Conservation (phyloP, 2,329 filamentous ascomycete species). For the Thielaviopsis euricoi region DNA sequence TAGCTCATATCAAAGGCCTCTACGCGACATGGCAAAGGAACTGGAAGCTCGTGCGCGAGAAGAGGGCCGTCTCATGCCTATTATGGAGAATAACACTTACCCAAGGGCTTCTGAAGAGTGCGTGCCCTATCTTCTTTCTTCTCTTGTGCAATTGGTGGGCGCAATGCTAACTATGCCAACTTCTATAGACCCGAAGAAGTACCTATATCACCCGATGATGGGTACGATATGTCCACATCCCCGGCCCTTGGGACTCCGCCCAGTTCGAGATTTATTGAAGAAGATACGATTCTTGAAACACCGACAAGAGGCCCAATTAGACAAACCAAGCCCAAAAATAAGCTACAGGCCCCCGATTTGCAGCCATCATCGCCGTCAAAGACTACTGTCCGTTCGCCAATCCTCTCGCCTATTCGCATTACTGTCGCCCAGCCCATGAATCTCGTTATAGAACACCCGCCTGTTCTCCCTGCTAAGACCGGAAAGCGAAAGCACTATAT, state of each 20-base stretch:
- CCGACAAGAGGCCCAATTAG: slow-evolving; percentile 6
- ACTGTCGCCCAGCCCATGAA: not conserved
- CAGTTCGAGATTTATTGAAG: slow-evolving; percentile 40
- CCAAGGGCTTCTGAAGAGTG: slow-evolving; percentile 54
- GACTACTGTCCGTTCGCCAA: not conserved
- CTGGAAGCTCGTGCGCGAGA: slow-evolving; percentile 32
- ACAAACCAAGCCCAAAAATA: slow-evolving; percentile 2
- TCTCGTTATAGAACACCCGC: not conserved
- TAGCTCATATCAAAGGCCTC: slow-evolving; percentile 38
- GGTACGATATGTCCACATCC: slow-evolving; percentile 37
- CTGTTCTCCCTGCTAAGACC: not conserved
- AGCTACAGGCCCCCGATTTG: not conserved
- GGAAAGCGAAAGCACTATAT: slow-evolving; percentile 9
- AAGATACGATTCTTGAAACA: slow-evolving; percentile 20
- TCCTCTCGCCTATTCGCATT: not conserved
- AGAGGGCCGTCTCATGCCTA: slow-evolving; percentile 45
- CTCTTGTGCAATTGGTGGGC: not conserved
- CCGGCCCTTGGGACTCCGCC: slow-evolving; percentile 53
- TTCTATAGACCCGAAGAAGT: slow-evolving; percentile 2
- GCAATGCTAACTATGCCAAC: not conserved
- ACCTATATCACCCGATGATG: slow-evolving; percentile 12
- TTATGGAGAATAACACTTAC: slow-evolving; percentile 52
- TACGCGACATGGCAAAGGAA: slow-evolving; percentile 39
- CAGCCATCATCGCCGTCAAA: not conserved
- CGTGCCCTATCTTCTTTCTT: slow-evolving; percentile 17